phyloP scores from a whole-genome alignment of 257 asterid genomes.

The Parsonsia alboflavescens region DNA sequence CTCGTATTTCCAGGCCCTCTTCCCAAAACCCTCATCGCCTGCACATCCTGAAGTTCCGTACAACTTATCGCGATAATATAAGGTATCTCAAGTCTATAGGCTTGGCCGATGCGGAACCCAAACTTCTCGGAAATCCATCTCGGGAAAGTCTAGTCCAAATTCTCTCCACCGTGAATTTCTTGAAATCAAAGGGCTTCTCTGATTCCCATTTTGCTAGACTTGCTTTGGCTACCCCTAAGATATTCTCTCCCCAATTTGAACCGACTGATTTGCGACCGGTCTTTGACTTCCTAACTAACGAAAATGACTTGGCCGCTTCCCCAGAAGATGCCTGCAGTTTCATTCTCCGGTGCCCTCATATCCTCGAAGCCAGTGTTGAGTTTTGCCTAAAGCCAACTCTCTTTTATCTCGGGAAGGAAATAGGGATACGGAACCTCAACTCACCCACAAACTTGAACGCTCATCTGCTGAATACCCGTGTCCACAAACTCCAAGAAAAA shows the following conservation, averaged over 20 bases:
- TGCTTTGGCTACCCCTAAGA: constrained; percentile 17
- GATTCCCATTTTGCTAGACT: constrained; percentile 27
- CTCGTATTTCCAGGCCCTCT: neutral
- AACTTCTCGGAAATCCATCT: constrained; percentile 19
- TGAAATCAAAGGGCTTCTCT: constrained; percentile 31
- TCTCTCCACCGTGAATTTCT: constrained; percentile 24
- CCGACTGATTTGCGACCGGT: constrained; percentile 17
- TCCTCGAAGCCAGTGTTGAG: constrained; percentile 29
- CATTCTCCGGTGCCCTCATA: constrained; percentile 28
- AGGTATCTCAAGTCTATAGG: constrained; percentile 32
- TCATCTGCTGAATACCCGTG: constrained; percentile 31
- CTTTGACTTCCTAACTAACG: constrained; percentile 21
- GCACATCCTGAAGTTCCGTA: constrained; percentile 22
- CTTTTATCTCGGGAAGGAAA: constrained; percentile 19
- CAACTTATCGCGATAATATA: constrained; percentile 25
- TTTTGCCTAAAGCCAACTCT: constrained; percentile 32
- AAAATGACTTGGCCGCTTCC: constrained; percentile 26
- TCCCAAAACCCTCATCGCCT: constrained; percentile 11
- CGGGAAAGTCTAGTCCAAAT: constrained; percentile 23
- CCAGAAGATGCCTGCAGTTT: constrained; percentile 29
- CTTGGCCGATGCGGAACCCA: constrained; percentile 16
- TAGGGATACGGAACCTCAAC: constrained; percentile 24
- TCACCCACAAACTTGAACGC: constrained; percentile 31
- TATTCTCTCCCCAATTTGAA: constrained; percentile 21
- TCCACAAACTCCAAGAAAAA: constrained; percentile 27